Evolutionary conservation across 805 yeast species (phyloP).

Genomic region (Wickerhamiella spandovensis): DNA sequence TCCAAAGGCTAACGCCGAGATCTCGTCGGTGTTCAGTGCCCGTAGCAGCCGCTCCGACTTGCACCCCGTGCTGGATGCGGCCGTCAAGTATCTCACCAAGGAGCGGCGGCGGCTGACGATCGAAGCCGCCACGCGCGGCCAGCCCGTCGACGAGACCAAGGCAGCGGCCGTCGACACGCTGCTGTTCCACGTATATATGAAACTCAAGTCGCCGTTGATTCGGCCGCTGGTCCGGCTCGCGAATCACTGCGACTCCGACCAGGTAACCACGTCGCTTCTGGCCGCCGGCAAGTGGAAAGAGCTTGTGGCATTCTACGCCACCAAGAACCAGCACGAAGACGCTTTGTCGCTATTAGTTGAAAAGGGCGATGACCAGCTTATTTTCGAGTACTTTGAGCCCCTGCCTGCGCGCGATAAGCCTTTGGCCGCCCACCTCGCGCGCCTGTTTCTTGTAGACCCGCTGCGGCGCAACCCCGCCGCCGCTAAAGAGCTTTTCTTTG

Average conservation of each 20-base stretch:
- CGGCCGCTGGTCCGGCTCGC: slow-evolving; percentile 71
- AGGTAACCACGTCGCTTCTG: slow-evolving; percentile 43
- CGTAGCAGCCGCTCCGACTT: background rate
- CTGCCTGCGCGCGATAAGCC: background rate
- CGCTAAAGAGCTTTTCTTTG: slow-evolving; percentile 1
- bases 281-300: slow-evolving; percentile 42
- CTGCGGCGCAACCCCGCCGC: background rate
- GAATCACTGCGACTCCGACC: slow-evolving; percentile 55
- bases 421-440: background rate
- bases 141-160: slow-evolving; percentile 14
- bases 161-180: slow-evolving; percentile 56
- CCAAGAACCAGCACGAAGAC: slow-evolving; percentile 45
- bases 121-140: background rate
- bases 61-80: background rate
- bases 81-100: background rate
- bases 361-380: slow-evolving; percentile 19
- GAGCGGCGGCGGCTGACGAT: slow-evolving; percentile 6
- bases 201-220: slow-evolving; percentile 55
- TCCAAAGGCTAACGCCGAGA: background rate
- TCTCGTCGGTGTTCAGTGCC: background rate
- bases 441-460: background rate
- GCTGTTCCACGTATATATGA: slow-evolving; percentile 58
- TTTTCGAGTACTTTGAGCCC: slow-evolving; percentile 18
- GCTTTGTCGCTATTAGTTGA: slow-evolving; percentile 51
- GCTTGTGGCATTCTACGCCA: slow-evolving; percentile 61